Conservation (phyloP, 306 rosid genomes). For the Cotoneaster glaucophyllus region DNA sequence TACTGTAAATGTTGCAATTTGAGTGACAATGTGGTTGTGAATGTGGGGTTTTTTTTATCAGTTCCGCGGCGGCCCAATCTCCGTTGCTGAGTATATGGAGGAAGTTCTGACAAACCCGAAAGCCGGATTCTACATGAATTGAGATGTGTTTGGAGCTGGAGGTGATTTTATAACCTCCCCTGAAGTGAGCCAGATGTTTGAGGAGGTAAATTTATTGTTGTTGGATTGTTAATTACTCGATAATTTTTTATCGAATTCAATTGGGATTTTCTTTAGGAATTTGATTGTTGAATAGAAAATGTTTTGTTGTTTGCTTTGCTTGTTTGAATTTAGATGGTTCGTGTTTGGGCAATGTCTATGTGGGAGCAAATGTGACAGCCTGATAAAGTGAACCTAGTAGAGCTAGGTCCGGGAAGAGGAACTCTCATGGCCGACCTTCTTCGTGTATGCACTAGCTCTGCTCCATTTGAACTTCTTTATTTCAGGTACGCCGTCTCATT, state of each 20-base stretch:
- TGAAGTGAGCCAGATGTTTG: slow-evolving; percentile 98
- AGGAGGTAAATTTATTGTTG: slow-evolving; percentile 45
- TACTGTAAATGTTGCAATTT: neutral
- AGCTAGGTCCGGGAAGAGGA: slow-evolving; percentile 97
- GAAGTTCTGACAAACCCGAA: slow-evolving; percentile 94
- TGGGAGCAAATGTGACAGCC: slow-evolving; percentile 99
- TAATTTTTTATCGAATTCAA: neutral
- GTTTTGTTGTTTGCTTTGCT: slow-evolving; percentile 12
- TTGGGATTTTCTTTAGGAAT: neutral
- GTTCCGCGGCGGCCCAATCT: slow-evolving; percentile 99
- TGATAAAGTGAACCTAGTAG: slow-evolving; percentile 51
- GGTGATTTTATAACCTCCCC: slow-evolving; percentile 98
- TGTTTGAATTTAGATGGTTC: slow-evolving; percentile 60
- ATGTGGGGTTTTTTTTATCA: slow-evolving; percentile 23
- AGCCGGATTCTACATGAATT: slow-evolving; percentile 83
- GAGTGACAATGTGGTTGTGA: neutral
- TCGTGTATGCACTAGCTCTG: slow-evolving; percentile 39
- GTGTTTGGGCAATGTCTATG: slow-evolving; percentile 92
- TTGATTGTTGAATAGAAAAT: slow-evolving; percentile 5
- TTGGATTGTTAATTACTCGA: neutral
- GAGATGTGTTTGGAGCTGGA: slow-evolving; percentile 88
- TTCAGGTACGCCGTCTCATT: slow-evolving; percentile 53
- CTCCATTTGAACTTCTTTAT: neutral
- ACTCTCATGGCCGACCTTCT: slow-evolving; percentile 93
- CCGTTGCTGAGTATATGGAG: slow-evolving; percentile 91